Percentiles rank a stretch among this genome's conserved stretches.
phyloP scores from a whole-genome alignment of 345 rosid genomes.

The Salix caprea region DNA sequence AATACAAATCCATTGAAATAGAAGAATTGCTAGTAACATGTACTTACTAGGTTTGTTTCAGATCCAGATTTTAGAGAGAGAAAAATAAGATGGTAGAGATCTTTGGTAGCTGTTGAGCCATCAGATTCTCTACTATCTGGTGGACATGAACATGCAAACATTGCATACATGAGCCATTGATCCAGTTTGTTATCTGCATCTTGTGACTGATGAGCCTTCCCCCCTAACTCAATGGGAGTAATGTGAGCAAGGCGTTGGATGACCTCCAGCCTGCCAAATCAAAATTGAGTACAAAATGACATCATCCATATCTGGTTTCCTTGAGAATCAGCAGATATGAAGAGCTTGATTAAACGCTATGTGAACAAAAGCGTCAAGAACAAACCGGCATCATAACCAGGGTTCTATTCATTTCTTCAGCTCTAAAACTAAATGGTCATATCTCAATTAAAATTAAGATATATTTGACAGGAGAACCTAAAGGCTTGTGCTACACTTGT shows the following conservation, averaged over 20 bases:
- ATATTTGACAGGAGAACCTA: not conserved
- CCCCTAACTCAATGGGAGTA: slow-evolving; percentile 91
- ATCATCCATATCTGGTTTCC: not conserved
- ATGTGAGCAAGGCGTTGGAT: slow-evolving; percentile 79
- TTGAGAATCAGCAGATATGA: not conserved
- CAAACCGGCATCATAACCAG: slow-evolving; percentile 1
- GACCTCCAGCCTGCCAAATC: slow-evolving; percentile 63
- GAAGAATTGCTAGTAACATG: not conserved
- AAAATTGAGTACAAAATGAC: slow-evolving; percentile 9
- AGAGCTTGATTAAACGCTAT: slow-evolving; percentile 6
- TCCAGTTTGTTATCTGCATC: slow-evolving; percentile 91
- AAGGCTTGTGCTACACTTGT: not conserved
- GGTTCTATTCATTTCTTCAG: not conserved
- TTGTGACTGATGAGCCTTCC: slow-evolving; percentile 82
- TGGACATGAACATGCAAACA: slow-evolving; percentile 95
- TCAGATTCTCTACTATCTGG: slow-evolving; percentile 79
- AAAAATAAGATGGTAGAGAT: slow-evolving; percentile 82
- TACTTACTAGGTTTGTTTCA: slow-evolving; percentile 76
- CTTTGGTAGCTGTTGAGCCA: slow-evolving; percentile 73
- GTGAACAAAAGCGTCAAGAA: not conserved
- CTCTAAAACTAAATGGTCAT: slow-evolving; percentile 1
- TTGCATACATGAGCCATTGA: slow-evolving; percentile 96
- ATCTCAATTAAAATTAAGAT: not conserved
- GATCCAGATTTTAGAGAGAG: slow-evolving; percentile 85
- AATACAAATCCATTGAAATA: not conserved